These are phyloP conservation scores for Marchantia paleacea DNA, from an alignment of 225 moss, liverwort and hornwort species.

Conservation along the genomic window DNA sequence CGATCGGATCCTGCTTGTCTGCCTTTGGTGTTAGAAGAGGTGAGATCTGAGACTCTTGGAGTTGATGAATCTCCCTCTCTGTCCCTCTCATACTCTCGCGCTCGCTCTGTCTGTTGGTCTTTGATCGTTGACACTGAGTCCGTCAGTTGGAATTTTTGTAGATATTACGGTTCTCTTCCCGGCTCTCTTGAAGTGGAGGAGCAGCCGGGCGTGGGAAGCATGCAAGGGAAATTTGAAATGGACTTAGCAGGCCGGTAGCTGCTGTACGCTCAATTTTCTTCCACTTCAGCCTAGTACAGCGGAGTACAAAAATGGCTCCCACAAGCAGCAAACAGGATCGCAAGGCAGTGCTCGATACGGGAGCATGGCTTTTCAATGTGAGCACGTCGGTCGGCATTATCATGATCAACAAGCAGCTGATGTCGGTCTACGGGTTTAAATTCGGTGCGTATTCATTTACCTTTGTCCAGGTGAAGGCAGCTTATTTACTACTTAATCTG, in stretches of 20 bases:
- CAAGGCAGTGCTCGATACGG: conserved; percentile 50
- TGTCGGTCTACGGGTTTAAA: conserved; percentile 52
- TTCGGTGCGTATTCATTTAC: conserved; percentile 35
- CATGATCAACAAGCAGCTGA: conserved; percentile 65
- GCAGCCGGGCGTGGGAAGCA: background rate
- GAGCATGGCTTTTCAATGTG: conserved; percentile 66
- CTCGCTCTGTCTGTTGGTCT: background rate
- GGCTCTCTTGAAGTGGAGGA: background rate
- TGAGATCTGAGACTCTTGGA: conserved; percentile 11
- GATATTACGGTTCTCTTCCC: background rate
- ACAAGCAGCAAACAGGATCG: conserved; percentile 53
- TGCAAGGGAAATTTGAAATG: conserved; percentile 24
- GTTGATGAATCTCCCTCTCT: background rate
- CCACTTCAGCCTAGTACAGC: background rate
- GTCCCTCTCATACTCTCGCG: background rate
- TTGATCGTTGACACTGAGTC: background rate
- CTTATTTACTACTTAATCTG: background rate
- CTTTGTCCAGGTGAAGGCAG: background rate
- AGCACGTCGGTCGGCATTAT: conserved; percentile 58
- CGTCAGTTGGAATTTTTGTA: background rate
- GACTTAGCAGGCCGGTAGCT: conserved; percentile 34
- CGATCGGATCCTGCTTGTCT: background rate
- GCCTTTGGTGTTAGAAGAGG: background rate
- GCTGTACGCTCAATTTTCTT: conserved; percentile 1
- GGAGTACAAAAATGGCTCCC: conserved; percentile 46